Percentiles rank a stretch among this genome's conserved stretches.
These are phyloP conservation scores for Aspergillus oerlinghausenensis DNA, from an alignment of 2,329 filamentous ascomycete species.

Conservation along the genomic window DNA sequence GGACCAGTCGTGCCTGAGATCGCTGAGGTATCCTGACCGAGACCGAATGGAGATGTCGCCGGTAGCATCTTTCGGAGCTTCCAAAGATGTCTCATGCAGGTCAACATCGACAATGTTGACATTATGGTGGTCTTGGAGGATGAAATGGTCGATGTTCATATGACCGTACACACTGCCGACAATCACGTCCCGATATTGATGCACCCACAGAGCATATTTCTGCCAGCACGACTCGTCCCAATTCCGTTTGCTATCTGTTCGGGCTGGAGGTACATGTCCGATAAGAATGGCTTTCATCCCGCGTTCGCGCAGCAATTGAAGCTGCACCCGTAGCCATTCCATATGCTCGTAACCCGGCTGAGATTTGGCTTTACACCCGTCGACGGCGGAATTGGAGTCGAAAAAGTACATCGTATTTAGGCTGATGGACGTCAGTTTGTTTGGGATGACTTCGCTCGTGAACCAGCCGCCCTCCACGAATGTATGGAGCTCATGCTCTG, in stretches of 20 bases:
- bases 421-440: slow-evolving; percentile 82
- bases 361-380: slow-evolving; percentile 72
- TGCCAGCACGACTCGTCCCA: slow-evolving; percentile 99
- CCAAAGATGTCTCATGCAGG: slow-evolving; percentile 14
- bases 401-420: slow-evolving; percentile 97
- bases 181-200: slow-evolving; percentile 86
- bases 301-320: slow-evolving; percentile 73
- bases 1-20: slow-evolving; percentile 73
- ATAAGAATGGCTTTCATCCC: slow-evolving; percentile 93
- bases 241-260: slow-evolving; percentile 74
- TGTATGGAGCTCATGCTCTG: slow-evolving; percentile 83
- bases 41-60: slow-evolving; percentile 59
- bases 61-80: slow-evolving; percentile 17
- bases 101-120: slow-evolving; percentile 55
- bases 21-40: slow-evolving; percentile 74
- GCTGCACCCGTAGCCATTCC: slow-evolving; percentile 89
- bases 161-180: slow-evolving; percentile 78
- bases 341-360: slow-evolving; percentile 93
- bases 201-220: slow-evolving; percentile 87
- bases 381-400: slow-evolving; percentile 84
- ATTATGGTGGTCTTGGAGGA: slow-evolving; percentile 79
- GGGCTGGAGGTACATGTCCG: slow-evolving; percentile 87
- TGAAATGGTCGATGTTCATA: slow-evolving; percentile 98
- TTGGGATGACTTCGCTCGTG: slow-evolving; percentile 83
- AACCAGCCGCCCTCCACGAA: slow-evolving; percentile 96